Evolutionary conservation across 2,329 filamentous ascomycete species (phyloP), one percentile per base, ranked within the genome.

Genomic region (Epichloe amarillans): DNA sequence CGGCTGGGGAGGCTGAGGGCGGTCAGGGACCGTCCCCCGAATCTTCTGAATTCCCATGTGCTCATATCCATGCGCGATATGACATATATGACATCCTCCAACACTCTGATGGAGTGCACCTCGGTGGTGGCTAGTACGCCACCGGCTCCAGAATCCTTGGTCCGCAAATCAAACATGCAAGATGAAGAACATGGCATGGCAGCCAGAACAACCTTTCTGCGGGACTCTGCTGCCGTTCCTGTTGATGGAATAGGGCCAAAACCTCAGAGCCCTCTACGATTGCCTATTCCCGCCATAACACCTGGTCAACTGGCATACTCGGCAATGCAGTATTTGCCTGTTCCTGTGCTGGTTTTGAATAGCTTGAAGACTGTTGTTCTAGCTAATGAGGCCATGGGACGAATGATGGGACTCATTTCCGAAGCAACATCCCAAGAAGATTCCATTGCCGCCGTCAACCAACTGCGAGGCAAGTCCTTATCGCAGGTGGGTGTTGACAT

Each of bases 371-470:
- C 82, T 0, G 76, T 89, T 3, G 74, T 86, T 1, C 65, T 89
- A 36, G 85, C 85, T 23, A 90, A 90, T 58, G 83, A 88, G 57
- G 82, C 86, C 19, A 83, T 88, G 77, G 83, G 80, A 1, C 74
- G 79, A 50, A 67, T 90, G 58, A 50, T 53, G 41, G 40, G 85
- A 84, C 35, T 86, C 46, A 70, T 79, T 26, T 55, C 61, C 3
- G 69, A 72, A 15, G 62, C 65, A 30, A 58, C 67, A 4, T 66
- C 65, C 26, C 65, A 66, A 15, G 69, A 72, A 17, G 69, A 71
- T 45, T 60, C 63, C 5, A 62, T 69, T 3, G 69, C 69, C 10
- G 69, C 78, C 4, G 71, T 76, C 39, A 82, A 88, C 36, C 67
- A 72, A 19, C 69, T 90, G 15, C 74, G 76, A 33, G 84, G 84